Evolutionary conservation across 805 yeast genomes (phyloP).

Genomic region (Saccharomycopsis sp.): DNA sequence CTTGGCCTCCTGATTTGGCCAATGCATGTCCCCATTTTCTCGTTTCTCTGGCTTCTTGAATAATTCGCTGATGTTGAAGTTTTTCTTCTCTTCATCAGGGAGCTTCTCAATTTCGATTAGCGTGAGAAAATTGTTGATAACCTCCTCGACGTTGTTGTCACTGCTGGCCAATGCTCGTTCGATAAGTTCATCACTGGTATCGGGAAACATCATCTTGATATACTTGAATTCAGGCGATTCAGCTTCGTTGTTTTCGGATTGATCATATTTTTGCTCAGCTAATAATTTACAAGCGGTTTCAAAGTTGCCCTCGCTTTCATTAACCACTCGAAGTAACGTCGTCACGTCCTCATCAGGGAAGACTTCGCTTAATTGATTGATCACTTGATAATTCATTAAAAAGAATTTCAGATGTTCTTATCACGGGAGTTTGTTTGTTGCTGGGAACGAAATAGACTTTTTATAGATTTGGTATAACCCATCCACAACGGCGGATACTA

Average conservation of each 20-base stretch:
- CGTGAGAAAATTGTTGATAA: slow-evolving; percentile 29
- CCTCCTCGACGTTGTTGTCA: slow-evolving; percentile 28
- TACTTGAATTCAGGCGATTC: slow-evolving; percentile 16
- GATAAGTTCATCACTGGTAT: slow-evolving; percentile 29
- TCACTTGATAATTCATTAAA: background rate
- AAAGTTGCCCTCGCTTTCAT: background rate
- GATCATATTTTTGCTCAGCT: slow-evolving; percentile 1
- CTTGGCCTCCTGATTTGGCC: background rate
- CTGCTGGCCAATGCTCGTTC: slow-evolving; percentile 27
- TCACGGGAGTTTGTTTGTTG: no score
- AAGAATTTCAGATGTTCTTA: no score
- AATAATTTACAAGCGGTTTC: background rate
- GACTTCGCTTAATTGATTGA: background rate
- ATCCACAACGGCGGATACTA: no score
- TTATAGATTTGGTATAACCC: background rate
- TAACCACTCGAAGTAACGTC: background rate
- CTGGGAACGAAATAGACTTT: no score
- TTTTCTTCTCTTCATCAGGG: slow-evolving; percentile 3
- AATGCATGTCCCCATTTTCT: background rate
- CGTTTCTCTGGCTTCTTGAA: background rate
- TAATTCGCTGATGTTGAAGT: background rate
- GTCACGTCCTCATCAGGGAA: background rate
- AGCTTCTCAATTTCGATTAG: slow-evolving; percentile 21
- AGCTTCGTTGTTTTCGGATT: background rate
- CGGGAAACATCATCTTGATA: slow-evolving; percentile 42